A percentile compares a stretch with the other conserved stretches of the same genome.
Evolutionary conservation across 2,329 filamentous ascomycete genomes (phyloP).

Genomic region (Beauveria asiatica): DNA sequence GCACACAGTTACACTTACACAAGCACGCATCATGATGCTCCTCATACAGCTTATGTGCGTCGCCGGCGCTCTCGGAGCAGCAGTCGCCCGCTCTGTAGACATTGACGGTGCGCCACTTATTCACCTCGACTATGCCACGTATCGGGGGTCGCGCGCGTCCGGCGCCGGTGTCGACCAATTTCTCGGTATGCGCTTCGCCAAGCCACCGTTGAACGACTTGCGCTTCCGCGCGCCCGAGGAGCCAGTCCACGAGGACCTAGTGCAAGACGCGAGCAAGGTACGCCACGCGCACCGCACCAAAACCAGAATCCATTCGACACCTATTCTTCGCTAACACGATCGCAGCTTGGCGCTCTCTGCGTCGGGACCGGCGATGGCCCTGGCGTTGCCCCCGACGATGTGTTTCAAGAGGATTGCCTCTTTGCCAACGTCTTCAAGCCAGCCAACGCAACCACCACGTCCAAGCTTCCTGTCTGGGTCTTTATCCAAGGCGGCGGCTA

Average conservation of each 20-base stretch:
- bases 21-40: not conserved
- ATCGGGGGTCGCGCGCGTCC: constrained; percentile 29
- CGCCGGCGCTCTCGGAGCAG: not conserved
- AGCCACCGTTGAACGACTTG: constrained; percentile 39
- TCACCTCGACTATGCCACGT: constrained; percentile 37
- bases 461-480: constrained; percentile 30
- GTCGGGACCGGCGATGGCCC: constrained; percentile 25
- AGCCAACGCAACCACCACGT: constrained; percentile 18
- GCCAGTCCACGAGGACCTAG: constrained; percentile 25
- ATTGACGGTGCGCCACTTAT: constrained; percentile 14
- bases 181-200: constrained; percentile 43
- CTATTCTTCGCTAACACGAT: not conserved
- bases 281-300: constrained; percentile 8
- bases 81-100: not conserved
- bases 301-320: too few relatives aligned
- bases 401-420: constrained; percentile 36
- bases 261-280: constrained; percentile 30
- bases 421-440: constrained; percentile 42
- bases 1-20: not conserved
- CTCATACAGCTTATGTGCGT: not conserved
- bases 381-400: constrained; percentile 17
- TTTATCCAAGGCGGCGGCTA: constrained; percentile 40
- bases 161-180: constrained; percentile 35
- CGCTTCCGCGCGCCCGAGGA: constrained; percentile 42
- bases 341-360: constrained; percentile 38